Evolutionary conservation across 164 flowering plant species (phyloP), one percentile per base, ranked within the genome.

Genomic region (Liquidambar formosana): DNA sequence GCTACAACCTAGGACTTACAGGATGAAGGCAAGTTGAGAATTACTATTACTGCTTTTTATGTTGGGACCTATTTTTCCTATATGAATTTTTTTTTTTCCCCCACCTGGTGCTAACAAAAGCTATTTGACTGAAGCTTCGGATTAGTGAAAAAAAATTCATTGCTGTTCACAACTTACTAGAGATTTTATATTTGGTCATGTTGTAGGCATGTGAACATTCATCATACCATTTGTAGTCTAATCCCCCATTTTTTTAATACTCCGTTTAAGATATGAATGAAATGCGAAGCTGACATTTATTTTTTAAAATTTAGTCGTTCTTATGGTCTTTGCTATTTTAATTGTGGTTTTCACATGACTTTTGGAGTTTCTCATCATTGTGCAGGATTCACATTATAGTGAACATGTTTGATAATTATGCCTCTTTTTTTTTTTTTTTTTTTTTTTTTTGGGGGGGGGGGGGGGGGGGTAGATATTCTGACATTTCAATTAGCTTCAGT

Each of bases 1-100:
- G 79, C 82, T 95, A 64, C 83, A 83, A 64, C 96, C 98, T 75
- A 88, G 96, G 65, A 81, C 87, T 48, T 95, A 83, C 56, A 84
- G 99, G 71, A 82, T 91, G 27, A 95, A 93, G 97, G 99, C 74
- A 84, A 84, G 87, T 76, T 67, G 3, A 58, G 64, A 43, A 9
- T 64, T 43, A 5, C 48, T 14, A 15, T 56, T 47, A 67, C 25
- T 63, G 21, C 9, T 18, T 53, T 61, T 3, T 58, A 11, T 43
- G 13, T 19, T 21, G 3, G 16, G 23, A 44, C 48, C 51, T 43
- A 19, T 43, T 62, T 44, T 62, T 21, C 8, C 28, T 43, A 15
- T 22, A 62, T 13, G 2, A 3, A 44, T 46, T 18, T 9, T 25
- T 38, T 14, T 43, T 21, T 63, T 45, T 25, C 2, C 6, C 41